phyloP scores from a whole-genome alignment of 2,329 filamentous ascomycete species.

The Biscogniauxia mediterranea region DNA sequence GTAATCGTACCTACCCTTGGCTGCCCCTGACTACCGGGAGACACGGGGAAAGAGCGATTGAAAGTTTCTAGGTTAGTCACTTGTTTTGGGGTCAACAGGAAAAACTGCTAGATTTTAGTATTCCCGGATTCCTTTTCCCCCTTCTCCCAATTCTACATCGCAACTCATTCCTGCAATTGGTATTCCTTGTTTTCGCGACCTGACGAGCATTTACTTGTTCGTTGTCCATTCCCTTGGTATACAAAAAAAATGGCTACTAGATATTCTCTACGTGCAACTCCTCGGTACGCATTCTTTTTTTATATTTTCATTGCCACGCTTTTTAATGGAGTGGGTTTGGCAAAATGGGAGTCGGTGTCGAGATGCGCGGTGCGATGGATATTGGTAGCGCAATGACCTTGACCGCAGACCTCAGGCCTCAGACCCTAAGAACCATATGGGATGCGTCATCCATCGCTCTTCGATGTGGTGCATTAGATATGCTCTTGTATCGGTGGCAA shows the following conservation, averaged over 20 bases:
- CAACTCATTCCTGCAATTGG: not conserved
- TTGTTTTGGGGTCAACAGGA: conserved; percentile 10
- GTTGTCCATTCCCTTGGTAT: conserved; percentile 25
- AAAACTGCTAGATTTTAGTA: conserved; percentile 4
- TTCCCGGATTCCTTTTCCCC: conserved; percentile 4
- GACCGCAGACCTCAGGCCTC: too few species aligned
- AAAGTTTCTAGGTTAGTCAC: not conserved
- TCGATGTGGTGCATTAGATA: not conserved
- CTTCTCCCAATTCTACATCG: not conserved
- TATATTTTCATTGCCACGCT: not conserved
- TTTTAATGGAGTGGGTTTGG: not conserved
- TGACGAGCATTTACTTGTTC: conserved; percentile 27
- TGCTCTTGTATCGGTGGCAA: not conserved
- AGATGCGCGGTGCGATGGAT: not conserved
- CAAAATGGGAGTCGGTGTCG: conserved; percentile 1
- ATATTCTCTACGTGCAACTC: conserved; percentile 22
- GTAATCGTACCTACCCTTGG: not conserved
- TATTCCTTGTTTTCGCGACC: not conserved
- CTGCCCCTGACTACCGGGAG: conserved; percentile 22
- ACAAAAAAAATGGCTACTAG: conserved; percentile 16
- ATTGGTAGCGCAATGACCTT: not conserved
- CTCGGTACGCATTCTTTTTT: conserved; percentile 12
- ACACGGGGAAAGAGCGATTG: conserved; percentile 7
- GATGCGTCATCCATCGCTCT: not conserved
- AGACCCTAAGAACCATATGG: not conserved